Percentiles rank a stretch among this genome's conserved stretches.
Evolutionary conservation across 257 asterid species (phyloP).

Genomic region (Salvia splendens): DNA sequence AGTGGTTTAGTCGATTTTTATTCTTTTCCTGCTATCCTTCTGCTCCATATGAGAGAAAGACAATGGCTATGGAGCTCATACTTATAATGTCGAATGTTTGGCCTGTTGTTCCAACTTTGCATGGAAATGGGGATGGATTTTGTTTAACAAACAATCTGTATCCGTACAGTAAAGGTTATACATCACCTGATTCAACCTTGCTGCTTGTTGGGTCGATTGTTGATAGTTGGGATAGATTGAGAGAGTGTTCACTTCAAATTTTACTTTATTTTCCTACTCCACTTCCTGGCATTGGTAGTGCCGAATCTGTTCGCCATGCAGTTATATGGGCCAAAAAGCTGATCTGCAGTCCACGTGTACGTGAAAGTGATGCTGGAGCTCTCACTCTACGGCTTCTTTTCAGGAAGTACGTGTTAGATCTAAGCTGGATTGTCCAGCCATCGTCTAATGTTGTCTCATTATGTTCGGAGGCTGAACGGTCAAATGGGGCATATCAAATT

Average conservation of each 20-base stretch:
- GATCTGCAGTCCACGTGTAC: conserved; percentile 90
- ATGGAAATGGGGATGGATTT: conserved; percentile 41
- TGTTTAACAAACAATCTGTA: conserved; percentile 48
- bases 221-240: conserved; percentile 95
- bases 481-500: conserved; percentile 38
- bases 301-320: conserved; percentile 57
- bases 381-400: conserved; percentile 82
- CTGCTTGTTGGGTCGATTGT: conserved; percentile 86
- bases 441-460: conserved; percentile 52
- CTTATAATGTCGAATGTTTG: conserved; percentile 75
- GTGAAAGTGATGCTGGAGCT: conserved; percentile 99
- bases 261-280: conserved; percentile 86
- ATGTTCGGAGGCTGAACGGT: conserved; percentile 36
- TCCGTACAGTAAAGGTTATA: conserved; percentile 70
- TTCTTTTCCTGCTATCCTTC: conserved; percentile 95
- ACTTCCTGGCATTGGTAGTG: conserved; percentile 73
- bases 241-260: conserved; percentile 75
- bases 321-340: conserved; percentile 88
- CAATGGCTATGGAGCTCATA: conserved; percentile 89
- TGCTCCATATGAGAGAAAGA: conserved; percentile 97
- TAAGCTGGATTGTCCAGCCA: conserved; percentile 64
- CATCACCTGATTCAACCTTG: conserved; percentile 71
- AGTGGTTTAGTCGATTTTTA: conserved; percentile 85
- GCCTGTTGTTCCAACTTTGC: conserved; percentile 54
- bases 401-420: conserved; percentile 84